These are phyloP conservation scores for Dactylonectria estremocensis DNA, from an alignment of 2,329 filamentous ascomycete species.

Conservation along the genomic window DNA sequence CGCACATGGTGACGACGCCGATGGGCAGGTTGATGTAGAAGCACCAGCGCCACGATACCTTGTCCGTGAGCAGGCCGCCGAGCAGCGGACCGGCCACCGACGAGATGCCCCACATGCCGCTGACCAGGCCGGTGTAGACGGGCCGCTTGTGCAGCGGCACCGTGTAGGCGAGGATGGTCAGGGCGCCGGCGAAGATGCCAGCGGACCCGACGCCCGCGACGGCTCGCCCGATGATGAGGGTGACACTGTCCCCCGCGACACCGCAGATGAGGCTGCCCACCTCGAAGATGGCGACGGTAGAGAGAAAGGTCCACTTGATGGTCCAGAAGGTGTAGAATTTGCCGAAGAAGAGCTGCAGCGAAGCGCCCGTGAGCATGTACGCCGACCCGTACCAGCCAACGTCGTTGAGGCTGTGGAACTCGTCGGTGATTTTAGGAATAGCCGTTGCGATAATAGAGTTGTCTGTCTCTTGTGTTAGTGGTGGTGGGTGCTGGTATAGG, in stretches of 20 bases:
- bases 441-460: constrained; percentile 61
- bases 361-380: constrained; percentile 59
- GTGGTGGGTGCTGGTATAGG: not conserved
- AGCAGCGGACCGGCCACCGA: constrained; percentile 54
- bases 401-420: constrained; percentile 61
- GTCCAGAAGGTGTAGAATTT: constrained; percentile 63
- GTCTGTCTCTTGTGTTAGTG: constrained; percentile 44
- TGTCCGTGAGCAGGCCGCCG: constrained; percentile 55
- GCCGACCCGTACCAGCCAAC: constrained; percentile 66
- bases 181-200: constrained; percentile 62
- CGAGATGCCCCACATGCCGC: constrained; percentile 64
- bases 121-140: constrained; percentile 55
- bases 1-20: constrained; percentile 52
- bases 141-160: constrained; percentile 54
- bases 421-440: constrained; percentile 60
- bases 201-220: constrained; percentile 59
- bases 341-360: constrained; percentile 58
- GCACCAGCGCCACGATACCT: constrained; percentile 58
- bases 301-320: constrained; percentile 59
- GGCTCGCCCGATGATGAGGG: constrained; percentile 55
- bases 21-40: constrained; percentile 60
- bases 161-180: constrained; percentile 59
- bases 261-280: constrained; percentile 60
- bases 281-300: constrained; percentile 59
- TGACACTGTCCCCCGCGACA: constrained; percentile 50